phyloP scores from a whole-genome alignment of 73 alveolate species.

The Halteria grandinella region DNA sequence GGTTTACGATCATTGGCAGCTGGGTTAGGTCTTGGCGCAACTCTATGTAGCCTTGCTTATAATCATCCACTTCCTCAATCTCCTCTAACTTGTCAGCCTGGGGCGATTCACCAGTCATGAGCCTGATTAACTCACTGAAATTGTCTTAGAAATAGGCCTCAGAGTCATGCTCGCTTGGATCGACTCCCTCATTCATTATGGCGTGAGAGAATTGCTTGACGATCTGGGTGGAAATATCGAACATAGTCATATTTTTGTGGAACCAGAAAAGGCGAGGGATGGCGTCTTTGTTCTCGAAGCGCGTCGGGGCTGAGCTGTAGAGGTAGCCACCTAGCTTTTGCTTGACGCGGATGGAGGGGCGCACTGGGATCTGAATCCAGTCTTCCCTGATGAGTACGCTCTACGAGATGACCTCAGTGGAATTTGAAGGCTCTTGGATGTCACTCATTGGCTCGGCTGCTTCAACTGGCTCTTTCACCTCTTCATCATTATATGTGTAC shows the following conservation, averaged over 20 bases:
- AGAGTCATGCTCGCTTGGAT: no score
- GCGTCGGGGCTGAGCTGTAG: background rate
- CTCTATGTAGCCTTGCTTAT: no score
- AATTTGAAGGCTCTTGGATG: background rate
- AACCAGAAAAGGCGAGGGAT: conserved; percentile 53
- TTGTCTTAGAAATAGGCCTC: background rate
- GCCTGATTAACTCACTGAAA: background rate
- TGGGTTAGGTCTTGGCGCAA: no score
- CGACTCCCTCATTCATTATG: no score
- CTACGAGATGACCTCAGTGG: no score
- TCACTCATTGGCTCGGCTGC: no score
- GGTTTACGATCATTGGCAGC: no score
- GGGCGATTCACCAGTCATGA: background rate
- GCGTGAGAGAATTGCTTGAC: background rate
- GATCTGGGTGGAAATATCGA: conserved; percentile 10
- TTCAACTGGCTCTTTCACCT: background rate
- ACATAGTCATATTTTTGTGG: background rate
- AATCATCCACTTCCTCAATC: background rate
- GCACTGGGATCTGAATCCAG: conserved; percentile 33
- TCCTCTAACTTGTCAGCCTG: background rate
- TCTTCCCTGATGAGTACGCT: conserved; percentile 1
- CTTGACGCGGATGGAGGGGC: background rate
- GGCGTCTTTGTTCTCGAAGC: conserved; percentile 23
- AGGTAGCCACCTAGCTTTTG: background rate
- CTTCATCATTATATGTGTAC: conserved; percentile 46